Base-by-base conservation (phyloP, 2,329 filamentous ascomycete genomes). In the Pyrenochaeta sp. region DNA sequence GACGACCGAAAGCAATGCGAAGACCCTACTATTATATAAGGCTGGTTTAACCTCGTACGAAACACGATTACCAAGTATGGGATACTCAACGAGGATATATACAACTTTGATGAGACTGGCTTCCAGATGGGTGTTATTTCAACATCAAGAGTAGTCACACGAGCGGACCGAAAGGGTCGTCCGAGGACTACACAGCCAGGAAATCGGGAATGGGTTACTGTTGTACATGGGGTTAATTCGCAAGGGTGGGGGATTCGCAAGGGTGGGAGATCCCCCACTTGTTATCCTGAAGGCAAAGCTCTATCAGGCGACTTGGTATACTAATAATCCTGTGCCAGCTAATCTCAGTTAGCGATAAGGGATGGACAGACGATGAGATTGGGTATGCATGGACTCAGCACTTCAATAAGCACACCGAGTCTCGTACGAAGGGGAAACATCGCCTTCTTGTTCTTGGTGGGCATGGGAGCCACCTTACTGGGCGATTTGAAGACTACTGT, bases 401-500 rank as follows among this genome's bases (percentile, higher is more conserved):
- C 15, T 55, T 51, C 30, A 14, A 55, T 9, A 35, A 40, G 47
- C 42, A 55, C 51, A 55, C 48, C 6, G 12, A 46, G 40, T 10
- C 5, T 32, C 48, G 48, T 46, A 39, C 32, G n/a, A 45, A 45
- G 30, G 52, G 52, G 7, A 15, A 9, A 33, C 40, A 46, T 14
- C 37, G 52, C 12, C 43, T 56, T 14, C 43, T 79, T 7, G 66
- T 80, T 46, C 55, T 79, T 23, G 69, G 79, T 63, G 61, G 73
- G 36, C 59, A 79, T 65, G 51, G 58, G 50, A 77, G 69, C 53
- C 60, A 78, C 61, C 29, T 72, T 32, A 73, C 61, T 4, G 53
- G 58, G 20, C 54, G 73, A 54, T 78, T 79, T 53, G 47, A 77
- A 35, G 29, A 69, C 29, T 73, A 68, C 54, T 79, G 59, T 52